phyloP scores from a whole-genome alignment of 2,329 filamentous ascomycete species.

The Fusarium sp. region DNA sequence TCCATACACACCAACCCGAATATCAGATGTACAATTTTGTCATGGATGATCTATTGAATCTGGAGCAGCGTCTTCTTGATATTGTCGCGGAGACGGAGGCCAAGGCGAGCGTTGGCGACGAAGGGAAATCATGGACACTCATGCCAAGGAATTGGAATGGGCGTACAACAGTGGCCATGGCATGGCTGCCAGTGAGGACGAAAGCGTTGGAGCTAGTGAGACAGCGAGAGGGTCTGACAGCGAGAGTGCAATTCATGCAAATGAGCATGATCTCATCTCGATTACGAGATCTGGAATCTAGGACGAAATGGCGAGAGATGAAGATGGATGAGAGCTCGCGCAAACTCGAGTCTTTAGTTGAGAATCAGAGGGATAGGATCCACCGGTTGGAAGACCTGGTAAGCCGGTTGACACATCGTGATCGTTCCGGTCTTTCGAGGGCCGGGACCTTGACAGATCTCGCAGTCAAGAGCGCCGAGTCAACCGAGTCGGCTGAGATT shows the following conservation, averaged over 20 bases:
- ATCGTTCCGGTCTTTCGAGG: conserved; percentile 24
- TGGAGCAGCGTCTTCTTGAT: conserved; percentile 59
- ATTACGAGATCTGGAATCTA: conserved; percentile 52
- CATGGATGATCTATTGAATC: conserved; percentile 58
- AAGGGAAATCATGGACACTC: conserved; percentile 52
- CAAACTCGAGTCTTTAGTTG: conserved; percentile 41
- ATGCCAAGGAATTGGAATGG: conserved; percentile 55
- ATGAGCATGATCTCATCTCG: conserved; percentile 61
- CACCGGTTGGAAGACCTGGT: conserved; percentile 38
- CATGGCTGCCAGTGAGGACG: conserved; percentile 58
- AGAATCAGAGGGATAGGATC: conserved; percentile 44
- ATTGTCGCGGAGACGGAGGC: conserved; percentile 58
- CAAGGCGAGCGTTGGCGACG: conserved; percentile 37
- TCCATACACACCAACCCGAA: conserved; percentile 49
- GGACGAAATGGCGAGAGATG: conserved; percentile 47
- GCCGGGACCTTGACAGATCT: conserved; percentile 23
- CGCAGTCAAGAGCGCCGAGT: conserved; percentile 19
- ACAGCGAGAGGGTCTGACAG: conserved; percentile 59
- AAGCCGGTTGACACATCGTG: conserved; percentile 18
- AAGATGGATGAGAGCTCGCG: conserved; percentile 46
- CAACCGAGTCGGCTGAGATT: conserved; percentile 12
- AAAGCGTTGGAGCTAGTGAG: conserved; percentile 60
- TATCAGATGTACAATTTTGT: conserved; percentile 62
- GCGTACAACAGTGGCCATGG: conserved; percentile 54
- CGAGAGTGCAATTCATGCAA: conserved; percentile 60